Base-by-base conservation (phyloP, 441 rosid genomes). In the Theobroma grandiflorum region DNA sequence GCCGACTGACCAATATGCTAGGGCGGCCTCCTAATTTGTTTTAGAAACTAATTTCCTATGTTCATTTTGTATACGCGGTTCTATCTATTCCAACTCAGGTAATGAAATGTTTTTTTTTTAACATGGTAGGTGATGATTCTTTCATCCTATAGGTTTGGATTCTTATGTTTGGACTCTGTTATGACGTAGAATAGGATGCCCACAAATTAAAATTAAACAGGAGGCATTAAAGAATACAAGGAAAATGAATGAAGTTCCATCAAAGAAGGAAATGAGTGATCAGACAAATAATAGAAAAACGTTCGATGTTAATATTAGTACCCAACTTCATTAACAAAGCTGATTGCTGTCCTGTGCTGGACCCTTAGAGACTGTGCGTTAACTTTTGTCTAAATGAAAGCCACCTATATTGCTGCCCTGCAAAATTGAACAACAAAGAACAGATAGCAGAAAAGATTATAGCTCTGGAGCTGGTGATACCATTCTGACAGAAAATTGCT, bases 111-210 rank as follows among this genome's bases (percentile, higher is more conserved):
- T 71, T 2, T 16, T 16, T 16, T 65, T 11, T 4, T 8, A 2
- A 2, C 45, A 22, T 61, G 12, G 20, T n/a, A 8, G 61, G 64
- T 55, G 76, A 11, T 33, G 76, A 52, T 53, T 72, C 58, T 50
- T 50, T 71, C 59, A 33, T 14, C 74, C 74, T 31, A 49, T 4
- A 31, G 74, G 20, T 53, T 73, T 55, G 64, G 50, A 18, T 20
- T 72, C 33, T 37, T 55, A 33, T 49, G 43, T 72, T 72, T 37
- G 76, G 76, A 55, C 49, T 72, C 38, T 4, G 58, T 50, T n/a
- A 73, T n/a, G 63, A 11, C 5, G 47, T 38, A 3, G 14, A 37
- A 52, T 9, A 20, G 16, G 47, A 35, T 4, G 16, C 9, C n/a
- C 18, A 37, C 74, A 31, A 45, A 20, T 70, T 9, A 20, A 22